phyloP scores from a whole-genome alignment of 768 basidiomycete genomes.

The Amanita polypyramis region DNA sequence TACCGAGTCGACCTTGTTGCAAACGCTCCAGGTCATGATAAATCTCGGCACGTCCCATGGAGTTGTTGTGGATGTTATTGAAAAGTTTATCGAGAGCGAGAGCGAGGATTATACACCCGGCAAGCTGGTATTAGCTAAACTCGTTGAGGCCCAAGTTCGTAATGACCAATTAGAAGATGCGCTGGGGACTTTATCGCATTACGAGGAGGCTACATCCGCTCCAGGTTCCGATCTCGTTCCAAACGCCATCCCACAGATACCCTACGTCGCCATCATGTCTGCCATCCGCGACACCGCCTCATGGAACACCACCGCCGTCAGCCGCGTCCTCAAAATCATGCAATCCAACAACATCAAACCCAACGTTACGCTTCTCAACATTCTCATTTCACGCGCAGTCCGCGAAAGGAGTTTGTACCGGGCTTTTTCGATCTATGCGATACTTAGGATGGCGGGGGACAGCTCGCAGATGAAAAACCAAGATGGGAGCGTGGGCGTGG shows the following conservation, averaged over 20 bases:
- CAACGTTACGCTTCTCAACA: conserved; percentile 34
- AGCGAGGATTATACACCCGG: conserved; percentile 17
- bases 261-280: conserved; percentile 3
- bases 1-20: conserved; percentile 19
- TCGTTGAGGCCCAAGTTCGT: conserved; percentile 26
- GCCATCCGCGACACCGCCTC: conserved; percentile 12
- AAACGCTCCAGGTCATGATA: conserved; percentile 16
- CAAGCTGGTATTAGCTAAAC: conserved; percentile 22
- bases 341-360: conserved; percentile 23
- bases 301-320: background rate
- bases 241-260: conserved; percentile 24
- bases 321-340: conserved; percentile 1
- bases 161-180: conserved; percentile 22
- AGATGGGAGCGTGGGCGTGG: conserved; percentile 16
- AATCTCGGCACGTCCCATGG: conserved; percentile 11
- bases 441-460: conserved; percentile 20
- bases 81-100: conserved; percentile 16
- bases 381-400: conserved; percentile 32
- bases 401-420: conserved; percentile 18
- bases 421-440: conserved; percentile 33
- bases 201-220: conserved; percentile 1
- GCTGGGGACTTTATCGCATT: conserved; percentile 16
- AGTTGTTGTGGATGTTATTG: conserved; percentile 11
- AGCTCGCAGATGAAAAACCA: too few species aligned
- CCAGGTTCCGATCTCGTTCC: conserved; percentile 4